Conservation (phyloP, 2,329 filamentous ascomycete genomes). For the Tolypocladium nubicola region DNA sequence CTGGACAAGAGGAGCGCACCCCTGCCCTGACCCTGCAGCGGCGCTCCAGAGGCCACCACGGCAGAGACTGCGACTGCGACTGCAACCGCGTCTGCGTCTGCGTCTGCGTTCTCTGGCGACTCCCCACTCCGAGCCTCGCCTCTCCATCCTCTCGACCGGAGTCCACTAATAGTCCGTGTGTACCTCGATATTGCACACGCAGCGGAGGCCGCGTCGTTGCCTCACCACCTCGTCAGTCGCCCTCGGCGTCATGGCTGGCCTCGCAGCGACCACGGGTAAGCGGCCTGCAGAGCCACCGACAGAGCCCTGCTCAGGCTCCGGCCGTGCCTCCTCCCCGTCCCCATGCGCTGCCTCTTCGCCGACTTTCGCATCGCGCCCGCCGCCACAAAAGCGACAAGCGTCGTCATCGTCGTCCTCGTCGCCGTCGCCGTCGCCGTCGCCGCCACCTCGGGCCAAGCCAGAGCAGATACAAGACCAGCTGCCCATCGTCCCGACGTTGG, state of each 20-base stretch:
- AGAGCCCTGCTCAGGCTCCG: not conserved
- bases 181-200: not conserved
- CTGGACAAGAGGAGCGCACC: not conserved
- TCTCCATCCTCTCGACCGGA: not conserved
- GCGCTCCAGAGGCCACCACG: not conserved
- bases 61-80: not conserved
- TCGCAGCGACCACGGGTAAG: not conserved
- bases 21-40: constrained; percentile 1
- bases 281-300: constrained; percentile 1
- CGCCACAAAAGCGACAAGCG: not conserved
- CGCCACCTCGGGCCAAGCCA: not conserved
- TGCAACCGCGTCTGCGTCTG: not conserved
- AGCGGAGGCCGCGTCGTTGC: not conserved
- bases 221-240: not conserved
- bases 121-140: not conserved
- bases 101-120: not conserved
- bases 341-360: not conserved
- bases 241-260: constrained; percentile 2
- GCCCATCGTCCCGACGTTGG: constrained; percentile 8
- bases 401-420: not conserved
- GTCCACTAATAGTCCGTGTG: not conserved
- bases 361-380: not conserved
- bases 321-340: not conserved
- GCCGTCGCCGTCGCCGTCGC: not conserved
- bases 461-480: constrained; percentile 1